Conservation (phyloP, 2,329 filamentous ascomycete genomes). For the Colletotrichum neosansevieriae region DNA sequence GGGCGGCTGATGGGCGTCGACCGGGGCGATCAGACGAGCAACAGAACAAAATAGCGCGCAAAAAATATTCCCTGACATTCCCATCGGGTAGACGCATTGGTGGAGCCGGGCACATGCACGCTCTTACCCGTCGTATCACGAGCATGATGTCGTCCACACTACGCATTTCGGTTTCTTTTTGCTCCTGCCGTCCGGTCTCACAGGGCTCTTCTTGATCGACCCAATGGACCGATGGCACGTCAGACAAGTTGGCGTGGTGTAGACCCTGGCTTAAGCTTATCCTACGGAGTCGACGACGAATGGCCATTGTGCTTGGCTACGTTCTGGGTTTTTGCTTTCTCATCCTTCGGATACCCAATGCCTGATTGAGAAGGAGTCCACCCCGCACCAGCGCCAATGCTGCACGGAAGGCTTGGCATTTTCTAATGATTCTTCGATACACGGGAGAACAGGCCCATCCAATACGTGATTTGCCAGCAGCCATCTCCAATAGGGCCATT, state of each 20-base stretch:
- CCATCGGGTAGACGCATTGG: constrained; percentile 1
- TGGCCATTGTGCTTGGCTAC: background rate
- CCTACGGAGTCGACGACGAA: background rate
- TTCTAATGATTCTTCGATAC: constrained; percentile 13
- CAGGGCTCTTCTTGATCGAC: background rate
- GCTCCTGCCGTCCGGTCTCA: constrained; percentile 3
- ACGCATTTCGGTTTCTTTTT: background rate
- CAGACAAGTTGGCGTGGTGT: background rate
- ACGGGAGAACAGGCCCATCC: background rate
- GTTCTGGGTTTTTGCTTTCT: background rate
- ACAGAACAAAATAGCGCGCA: constrained; percentile 2
- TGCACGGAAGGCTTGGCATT: constrained; percentile 31
- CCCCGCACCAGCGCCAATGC: background rate
- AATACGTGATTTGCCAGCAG: background rate
- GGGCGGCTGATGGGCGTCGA: constrained; percentile 7
- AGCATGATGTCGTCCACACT: background rate
- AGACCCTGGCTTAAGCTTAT: constrained; percentile 22
- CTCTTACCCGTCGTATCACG: background rate
- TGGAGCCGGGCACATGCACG: background rate
- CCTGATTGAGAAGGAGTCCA: background rate
- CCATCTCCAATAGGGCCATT: too few relatives aligned
- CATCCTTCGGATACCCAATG: constrained; percentile 2
- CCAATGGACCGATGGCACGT: background rate
- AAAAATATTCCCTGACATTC: constrained; percentile 20
- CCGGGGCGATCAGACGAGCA: too few relatives aligned